These are phyloP conservation scores for Fusarium coicis DNA, from an alignment of 2,329 filamentous ascomycete genomes.

Conservation along the genomic window DNA sequence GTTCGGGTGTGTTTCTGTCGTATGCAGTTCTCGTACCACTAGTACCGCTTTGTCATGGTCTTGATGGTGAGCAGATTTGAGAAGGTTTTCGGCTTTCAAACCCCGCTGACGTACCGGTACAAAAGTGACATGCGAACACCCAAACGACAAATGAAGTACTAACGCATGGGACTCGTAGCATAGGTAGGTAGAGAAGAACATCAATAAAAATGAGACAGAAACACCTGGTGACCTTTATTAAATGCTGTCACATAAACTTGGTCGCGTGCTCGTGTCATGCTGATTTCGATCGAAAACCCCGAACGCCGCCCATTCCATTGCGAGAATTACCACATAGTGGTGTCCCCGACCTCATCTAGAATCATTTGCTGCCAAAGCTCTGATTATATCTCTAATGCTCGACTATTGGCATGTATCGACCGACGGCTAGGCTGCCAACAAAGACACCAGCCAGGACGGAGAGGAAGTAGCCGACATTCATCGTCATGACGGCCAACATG, in stretches of 20 bases:
- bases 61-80: constrained; percentile 60
- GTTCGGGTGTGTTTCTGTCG: background rate
- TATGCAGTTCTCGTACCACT: background rate
- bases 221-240: background rate
- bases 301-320: background rate
- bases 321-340: background rate
- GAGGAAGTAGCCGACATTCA: constrained; percentile 86
- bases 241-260: background rate
- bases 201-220: background rate
- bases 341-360: background rate
- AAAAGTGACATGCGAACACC: constrained; percentile 32
- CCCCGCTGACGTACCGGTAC: constrained; percentile 51
- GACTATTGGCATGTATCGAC: constrained; percentile 68
- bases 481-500: constrained; percentile 92
- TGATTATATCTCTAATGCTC: constrained; percentile 55
- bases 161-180: background rate
- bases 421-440: constrained; percentile 84
- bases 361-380: background rate
- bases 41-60: constrained; percentile 19
- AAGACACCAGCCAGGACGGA: constrained; percentile 85
- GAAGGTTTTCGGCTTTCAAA: constrained; percentile 56
- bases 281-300: background rate
- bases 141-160: background rate
- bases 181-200: background rate
- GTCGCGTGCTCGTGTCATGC: background rate